These are phyloP conservation scores for Beauveria varroae DNA, from an alignment of 2,329 filamentous ascomycete genomes.

Conservation along the genomic window DNA sequence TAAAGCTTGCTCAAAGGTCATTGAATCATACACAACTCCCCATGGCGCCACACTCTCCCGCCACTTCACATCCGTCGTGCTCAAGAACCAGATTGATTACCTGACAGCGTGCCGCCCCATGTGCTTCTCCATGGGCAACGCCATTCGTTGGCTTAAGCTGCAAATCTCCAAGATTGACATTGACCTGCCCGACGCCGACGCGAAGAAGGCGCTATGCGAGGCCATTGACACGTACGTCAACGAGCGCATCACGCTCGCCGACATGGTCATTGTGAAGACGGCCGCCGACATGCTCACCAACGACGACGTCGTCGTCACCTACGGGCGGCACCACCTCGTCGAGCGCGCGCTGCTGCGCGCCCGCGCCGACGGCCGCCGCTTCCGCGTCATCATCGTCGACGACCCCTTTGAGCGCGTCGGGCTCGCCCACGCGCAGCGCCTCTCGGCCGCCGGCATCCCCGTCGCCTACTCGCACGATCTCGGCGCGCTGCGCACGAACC, in stretches of 20 bases:
- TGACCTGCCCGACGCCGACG: constrained; percentile 70
- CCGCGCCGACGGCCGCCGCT: constrained; percentile 60
- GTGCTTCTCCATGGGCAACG: constrained; percentile 94
- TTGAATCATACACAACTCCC: constrained; percentile 87
- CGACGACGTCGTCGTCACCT: constrained; percentile 79
- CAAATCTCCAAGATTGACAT: constrained; percentile 87
- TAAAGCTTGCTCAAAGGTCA: constrained; percentile 50
- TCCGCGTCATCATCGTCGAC: constrained; percentile 81
- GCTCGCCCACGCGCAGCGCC: constrained; percentile 56
- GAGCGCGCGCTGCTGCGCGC: constrained; percentile 74
- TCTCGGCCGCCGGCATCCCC: constrained; percentile 60
- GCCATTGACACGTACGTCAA: constrained; percentile 85
- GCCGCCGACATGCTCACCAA: constrained; percentile 69
- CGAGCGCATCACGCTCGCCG: constrained; percentile 81
- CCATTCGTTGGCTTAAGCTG: constrained; percentile 89
- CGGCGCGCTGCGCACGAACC: constrained; percentile 66
- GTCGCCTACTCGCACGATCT: constrained; percentile 75
- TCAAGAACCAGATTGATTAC: constrained; percentile 93
- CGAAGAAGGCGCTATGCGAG: constrained; percentile 70
- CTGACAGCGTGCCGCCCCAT: constrained; percentile 90
- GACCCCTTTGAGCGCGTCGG: constrained; percentile 48
- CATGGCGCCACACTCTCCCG: constrained; percentile 76
- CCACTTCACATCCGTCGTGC: constrained; percentile 82
- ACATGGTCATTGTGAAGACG: constrained; percentile 73
- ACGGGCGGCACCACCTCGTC: constrained; percentile 78